Conservation (phyloP, 257 asterid genomes). For the Jacaranda copaia region DNA sequence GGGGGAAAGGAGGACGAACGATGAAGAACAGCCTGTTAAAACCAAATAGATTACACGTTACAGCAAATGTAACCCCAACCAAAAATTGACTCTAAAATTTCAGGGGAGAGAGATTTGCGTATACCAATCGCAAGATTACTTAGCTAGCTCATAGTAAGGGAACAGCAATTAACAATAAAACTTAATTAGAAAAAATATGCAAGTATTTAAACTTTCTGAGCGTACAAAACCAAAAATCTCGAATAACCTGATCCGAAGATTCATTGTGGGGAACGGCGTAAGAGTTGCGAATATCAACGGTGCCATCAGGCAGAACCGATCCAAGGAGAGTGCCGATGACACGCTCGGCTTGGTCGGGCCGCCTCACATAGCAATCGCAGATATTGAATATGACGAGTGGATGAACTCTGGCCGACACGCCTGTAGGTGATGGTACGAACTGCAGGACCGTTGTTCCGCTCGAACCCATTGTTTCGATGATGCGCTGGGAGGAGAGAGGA, state of each 20-base stretch:
- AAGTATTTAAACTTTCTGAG: neutral
- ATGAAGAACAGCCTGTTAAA: neutral
- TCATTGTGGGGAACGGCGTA: slow-evolving; percentile 96
- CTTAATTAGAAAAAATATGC: neutral
- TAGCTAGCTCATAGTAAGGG: neutral
- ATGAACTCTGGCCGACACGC: slow-evolving; percentile 75
- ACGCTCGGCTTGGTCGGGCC: slow-evolving; percentile 94
- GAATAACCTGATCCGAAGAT: slow-evolving; percentile 83
- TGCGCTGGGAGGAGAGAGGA: neutral
- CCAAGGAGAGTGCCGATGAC: slow-evolving; percentile 96
- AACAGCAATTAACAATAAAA: neutral
- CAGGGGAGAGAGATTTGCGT: neutral
- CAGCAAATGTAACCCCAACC: neutral
- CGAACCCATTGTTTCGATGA: slow-evolving; percentile 48
- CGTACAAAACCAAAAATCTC: neutral
- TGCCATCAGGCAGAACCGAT: slow-evolving; percentile 87
- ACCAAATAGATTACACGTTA: neutral
- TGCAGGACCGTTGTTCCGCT: slow-evolving; percentile 70
- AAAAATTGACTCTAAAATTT: neutral
- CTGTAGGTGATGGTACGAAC: slow-evolving; percentile 59
- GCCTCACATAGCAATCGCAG: slow-evolving; percentile 83
- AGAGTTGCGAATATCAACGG: slow-evolving; percentile 84
- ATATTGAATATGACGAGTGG: slow-evolving; percentile 88
- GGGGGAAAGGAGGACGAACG: too few relatives aligned
- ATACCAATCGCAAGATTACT: too few relatives aligned